Evolutionary conservation across 257 asterid genomes (phyloP), one percentile per base, ranked within the genome.

Genomic region (Penstemon eatonii): DNA sequence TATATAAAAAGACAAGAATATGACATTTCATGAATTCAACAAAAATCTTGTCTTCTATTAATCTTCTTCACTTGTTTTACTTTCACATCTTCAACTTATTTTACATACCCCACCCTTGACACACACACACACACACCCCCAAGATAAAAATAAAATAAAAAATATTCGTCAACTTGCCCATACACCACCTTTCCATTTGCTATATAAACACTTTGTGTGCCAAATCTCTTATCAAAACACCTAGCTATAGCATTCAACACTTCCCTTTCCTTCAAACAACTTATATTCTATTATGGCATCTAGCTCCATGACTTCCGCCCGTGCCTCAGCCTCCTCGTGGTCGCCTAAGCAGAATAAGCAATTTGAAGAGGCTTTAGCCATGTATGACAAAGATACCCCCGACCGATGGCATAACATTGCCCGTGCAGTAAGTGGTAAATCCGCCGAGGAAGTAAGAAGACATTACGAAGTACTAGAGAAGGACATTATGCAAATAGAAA

Each of bases 121-220:
- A 47, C 43, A 65, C 69, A 9, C 60, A 5, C 5, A 5, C 38
- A 40, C 51, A 43, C 39, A 65, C 69, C 18, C 60, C 7, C 5
- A 36, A 43, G 25, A 64, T 53, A 58, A 37, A 51, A 56, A 15
- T 37, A n/a, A 59, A 59, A 38, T 39, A 3, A 67, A 52, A 61
- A 51, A n/a, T 76, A 75, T 80, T 78, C 83, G 37, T 75, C 87
- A 83, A 83, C 83, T 82, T 84, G 85, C 60, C 19, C 4, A 44
- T 61, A 71, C 72, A 66, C 67, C 85, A 42, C 39, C 74, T 75
- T 56, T 69, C 12, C 61, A 67, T 40, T 67, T 72, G 43, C 67
- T 80, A 78, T 85, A 76, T 82, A 85, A 78, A 63, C 67, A 71
- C 63, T 70, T 66, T 6, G 55, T 60, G 5, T 49, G 60, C 45